A percentile compares a stretch with the other conserved stretches of the same genome.
phyloP scores from a whole-genome alignment of 768 basidiomycete species.

The Hysterangium stoloniferum region DNA sequence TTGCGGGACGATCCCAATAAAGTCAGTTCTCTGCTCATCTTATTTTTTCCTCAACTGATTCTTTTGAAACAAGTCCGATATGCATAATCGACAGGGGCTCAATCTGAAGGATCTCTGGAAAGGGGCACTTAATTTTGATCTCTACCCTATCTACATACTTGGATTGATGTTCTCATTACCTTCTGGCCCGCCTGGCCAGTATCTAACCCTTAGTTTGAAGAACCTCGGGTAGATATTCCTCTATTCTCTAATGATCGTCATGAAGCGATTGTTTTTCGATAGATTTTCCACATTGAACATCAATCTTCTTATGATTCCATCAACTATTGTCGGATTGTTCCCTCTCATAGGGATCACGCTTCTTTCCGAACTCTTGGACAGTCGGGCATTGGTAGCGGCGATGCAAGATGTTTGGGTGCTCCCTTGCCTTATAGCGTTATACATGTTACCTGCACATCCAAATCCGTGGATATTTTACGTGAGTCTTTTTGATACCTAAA shows the following conservation, averaged over 20 bases:
- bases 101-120: conserved; percentile 41
- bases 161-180: conserved; percentile 50
- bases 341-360: conserved; percentile 42
- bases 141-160: conserved; percentile 60
- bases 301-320: conserved; percentile 55
- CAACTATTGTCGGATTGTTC: conserved; percentile 41
- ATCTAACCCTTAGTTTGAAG: conserved; percentile 51
- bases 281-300: conserved; percentile 54
- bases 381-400: conserved; percentile 48
- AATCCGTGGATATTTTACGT: conserved; percentile 51
- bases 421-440: conserved; percentile 52
- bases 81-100: conserved; percentile 65
- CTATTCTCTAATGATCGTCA: not conserved
- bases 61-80: no score
- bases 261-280: not conserved
- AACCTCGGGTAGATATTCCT: conserved; percentile 36
- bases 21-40: conserved; percentile 20
- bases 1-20: conserved; percentile 58
- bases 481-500: conserved; percentile 14
- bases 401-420: conserved; percentile 50
- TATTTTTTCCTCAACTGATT: not conserved
- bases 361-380: conserved; percentile 44
- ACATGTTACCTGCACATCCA: conserved; percentile 37
- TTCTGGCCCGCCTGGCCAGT: conserved; percentile 37
- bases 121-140: conserved; percentile 51